phyloP scores from a whole-genome alignment of 176 grass and related monocot species.

The Poa annua region DNA sequence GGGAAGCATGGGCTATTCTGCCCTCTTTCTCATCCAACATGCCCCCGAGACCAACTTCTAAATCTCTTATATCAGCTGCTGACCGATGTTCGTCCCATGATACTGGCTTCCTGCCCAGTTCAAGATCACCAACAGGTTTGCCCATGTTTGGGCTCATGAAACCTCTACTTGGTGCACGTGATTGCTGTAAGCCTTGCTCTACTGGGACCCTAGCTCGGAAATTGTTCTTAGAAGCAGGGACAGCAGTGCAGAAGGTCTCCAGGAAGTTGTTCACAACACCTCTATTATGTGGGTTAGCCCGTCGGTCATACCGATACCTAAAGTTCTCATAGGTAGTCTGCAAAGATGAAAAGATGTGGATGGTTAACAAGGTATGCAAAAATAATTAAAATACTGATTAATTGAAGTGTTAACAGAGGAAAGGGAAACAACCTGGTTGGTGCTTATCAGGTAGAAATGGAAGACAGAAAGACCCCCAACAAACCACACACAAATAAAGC shows the following conservation, averaged over 20 bases:
- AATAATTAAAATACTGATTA: constrained; percentile 29
- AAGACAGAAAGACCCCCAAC: constrained; percentile 90
- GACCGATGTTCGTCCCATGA: constrained; percentile 88
- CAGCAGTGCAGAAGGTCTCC: constrained; percentile 75
- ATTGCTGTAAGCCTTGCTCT: constrained; percentile 65
- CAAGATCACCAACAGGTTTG: constrained; percentile 73
- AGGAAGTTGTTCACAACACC: constrained; percentile 73
- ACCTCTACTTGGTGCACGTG: constrained; percentile 49
- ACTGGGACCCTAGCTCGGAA: constrained; percentile 69
- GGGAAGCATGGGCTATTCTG: constrained; percentile 61
- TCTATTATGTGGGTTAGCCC: constrained; percentile 81
- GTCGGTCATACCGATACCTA: constrained; percentile 79
- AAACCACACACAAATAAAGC: constrained; percentile 93
- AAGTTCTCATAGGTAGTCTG: constrained; percentile 98
- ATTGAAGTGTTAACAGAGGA: constrained; percentile 1
- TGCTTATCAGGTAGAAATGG: constrained; percentile 95
- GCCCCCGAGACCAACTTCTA: constrained; percentile 62
- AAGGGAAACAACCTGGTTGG: constrained; percentile 70
- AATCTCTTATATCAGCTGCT: constrained; percentile 69
- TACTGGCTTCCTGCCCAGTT: constrained; percentile 80
- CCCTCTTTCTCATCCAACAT: constrained; percentile 81
- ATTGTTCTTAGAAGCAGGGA: constrained; percentile 92
- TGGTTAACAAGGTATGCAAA: constrained; percentile 2
- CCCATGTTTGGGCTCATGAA: constrained; percentile 99
- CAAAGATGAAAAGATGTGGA: constrained; percentile 18